Conservation (phyloP, 2,329 filamentous ascomycete species). For the Zymoseptoria brevis region DNA sequence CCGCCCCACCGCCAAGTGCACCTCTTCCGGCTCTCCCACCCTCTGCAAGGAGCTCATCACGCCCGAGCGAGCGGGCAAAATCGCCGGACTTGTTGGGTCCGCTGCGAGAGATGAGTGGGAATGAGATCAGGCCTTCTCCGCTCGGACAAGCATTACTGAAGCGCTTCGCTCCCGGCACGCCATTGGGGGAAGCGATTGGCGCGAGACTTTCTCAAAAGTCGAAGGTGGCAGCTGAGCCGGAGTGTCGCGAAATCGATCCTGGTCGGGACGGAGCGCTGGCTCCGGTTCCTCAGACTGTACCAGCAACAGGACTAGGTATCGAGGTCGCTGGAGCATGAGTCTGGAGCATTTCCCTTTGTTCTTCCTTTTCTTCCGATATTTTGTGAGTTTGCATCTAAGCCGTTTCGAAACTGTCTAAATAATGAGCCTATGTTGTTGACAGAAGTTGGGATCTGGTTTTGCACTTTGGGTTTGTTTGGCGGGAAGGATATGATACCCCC, state of each 20-base stretch:
- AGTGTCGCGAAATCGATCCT: neutral
- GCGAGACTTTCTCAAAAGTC: neutral
- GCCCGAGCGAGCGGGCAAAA: neutral
- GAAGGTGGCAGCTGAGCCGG: neutral
- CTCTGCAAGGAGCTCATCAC: neutral
- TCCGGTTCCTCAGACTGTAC: neutral
- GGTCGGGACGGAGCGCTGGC: neutral
- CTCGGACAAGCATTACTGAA: neutral
- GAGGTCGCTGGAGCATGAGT: neutral
- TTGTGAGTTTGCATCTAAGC: neutral
- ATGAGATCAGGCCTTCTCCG: neutral
- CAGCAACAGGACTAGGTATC: neutral
- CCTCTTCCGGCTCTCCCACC: conserved; percentile 32
- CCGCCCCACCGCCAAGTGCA: conserved; percentile 39
- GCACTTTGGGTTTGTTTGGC: neutral
- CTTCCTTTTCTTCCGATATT: neutral
- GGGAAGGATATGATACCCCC: neutral
- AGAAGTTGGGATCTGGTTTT: too few species aligned
- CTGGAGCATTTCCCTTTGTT: neutral
- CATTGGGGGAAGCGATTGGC: neutral
- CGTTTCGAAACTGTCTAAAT: neutral
- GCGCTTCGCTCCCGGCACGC: neutral
- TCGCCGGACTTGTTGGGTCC: neutral
- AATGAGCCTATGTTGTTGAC: neutral
- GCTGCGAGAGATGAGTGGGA: neutral